These are phyloP conservation scores for thale cress (Arabidopsis thaliana) DNA, from an alignment of 345 rosid species.

Conservation along the genomic window TAIR10.1 NC_003071.7:1025501-1026000, in stretches of 20 bases:
- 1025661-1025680: slow-evolving; percentile 38
- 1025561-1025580: slow-evolving; percentile 70
- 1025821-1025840: slow-evolving; percentile 61
- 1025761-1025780: slow-evolving; percentile 32
- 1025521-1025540: slow-evolving; percentile 52
- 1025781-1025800: slow-evolving; percentile 45
- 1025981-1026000: too few species aligned
- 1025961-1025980: not conserved
- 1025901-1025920: slow-evolving; percentile 11
- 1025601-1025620: slow-evolving; percentile 70
- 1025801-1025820: slow-evolving; percentile 48
- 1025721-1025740: slow-evolving; percentile 62
- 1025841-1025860: slow-evolving; percentile 52
- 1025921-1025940: slow-evolving; percentile 8
- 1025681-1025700: slow-evolving; percentile 52
- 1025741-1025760: slow-evolving; percentile 52
- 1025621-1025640: slow-evolving; percentile 59
- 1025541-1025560: slow-evolving; percentile 55
- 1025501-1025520: slow-evolving; percentile 51
- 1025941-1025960: slow-evolving; percentile 28
- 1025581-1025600: slow-evolving; percentile 71
- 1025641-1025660: slow-evolving; percentile 48
- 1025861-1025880: slow-evolving; percentile 51
- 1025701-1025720: slow-evolving; percentile 42
- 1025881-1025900: slow-evolving; percentile 10